phyloP scores from a whole-genome alignment of 768 basidiomycete genomes.

The Trametes cubensis region DNA sequence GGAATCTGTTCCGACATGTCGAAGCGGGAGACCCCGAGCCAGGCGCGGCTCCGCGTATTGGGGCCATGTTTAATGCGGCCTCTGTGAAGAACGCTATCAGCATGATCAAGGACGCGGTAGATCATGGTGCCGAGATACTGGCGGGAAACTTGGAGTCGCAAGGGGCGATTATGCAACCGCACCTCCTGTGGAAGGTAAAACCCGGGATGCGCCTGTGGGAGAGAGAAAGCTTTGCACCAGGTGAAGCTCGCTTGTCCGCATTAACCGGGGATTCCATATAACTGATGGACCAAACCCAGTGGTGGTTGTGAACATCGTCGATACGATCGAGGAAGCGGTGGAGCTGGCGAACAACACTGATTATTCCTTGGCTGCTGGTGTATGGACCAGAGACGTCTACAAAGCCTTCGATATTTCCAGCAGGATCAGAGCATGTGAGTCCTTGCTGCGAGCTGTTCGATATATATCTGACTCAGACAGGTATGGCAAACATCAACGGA shows the following conservation, averaged over 20 bases:
- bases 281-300: slow-evolving; percentile 38
- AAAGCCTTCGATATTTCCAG: slow-evolving; percentile 48
- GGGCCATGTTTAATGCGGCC: slow-evolving; percentile 46
- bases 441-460: too few species aligned
- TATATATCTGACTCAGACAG: slow-evolving; percentile 33
- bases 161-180: slow-evolving; percentile 52
- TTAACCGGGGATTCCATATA: neutral
- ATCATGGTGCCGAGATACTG: slow-evolving; percentile 47
- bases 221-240: slow-evolving; percentile 64
- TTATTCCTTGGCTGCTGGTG: slow-evolving; percentile 51
- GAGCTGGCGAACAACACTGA: slow-evolving; percentile 56
- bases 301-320: slow-evolving; percentile 46
- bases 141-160: slow-evolving; percentile 45
- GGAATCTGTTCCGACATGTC: slow-evolving; percentile 35
- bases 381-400: slow-evolving; percentile 55
- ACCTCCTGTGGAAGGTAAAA: slow-evolving; percentile 49
- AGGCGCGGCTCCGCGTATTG: slow-evolving; percentile 36
- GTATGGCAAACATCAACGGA: slow-evolving; percentile 58
- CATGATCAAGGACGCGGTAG: slow-evolving; percentile 48
- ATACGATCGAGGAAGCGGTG: slow-evolving; percentile 57
- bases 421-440: slow-evolving; percentile 50
- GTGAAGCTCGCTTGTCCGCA: slow-evolving; percentile 31
- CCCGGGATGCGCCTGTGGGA: slow-evolving; percentile 57
- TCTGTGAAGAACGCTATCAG: slow-evolving; percentile 49
- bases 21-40: slow-evolving; percentile 43